A percentile compares a stretch with the other conserved stretches of the same genome.
phyloP scores from a whole-genome alignment of 2,329 filamentous ascomycete species.

The Aquanectria penicillioides region DNA sequence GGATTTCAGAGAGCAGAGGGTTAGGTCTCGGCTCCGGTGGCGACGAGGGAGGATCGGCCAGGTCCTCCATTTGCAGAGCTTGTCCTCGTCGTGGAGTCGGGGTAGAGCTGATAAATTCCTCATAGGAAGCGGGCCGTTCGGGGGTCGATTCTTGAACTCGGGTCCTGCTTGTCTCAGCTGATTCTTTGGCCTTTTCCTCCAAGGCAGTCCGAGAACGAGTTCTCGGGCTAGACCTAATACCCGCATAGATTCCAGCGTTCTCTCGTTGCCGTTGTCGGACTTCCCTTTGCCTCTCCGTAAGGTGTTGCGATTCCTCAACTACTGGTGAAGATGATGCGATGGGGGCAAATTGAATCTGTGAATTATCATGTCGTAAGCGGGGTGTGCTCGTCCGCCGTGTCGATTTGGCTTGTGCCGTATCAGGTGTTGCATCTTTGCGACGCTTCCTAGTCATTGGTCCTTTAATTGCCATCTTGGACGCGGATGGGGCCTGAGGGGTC shows the following conservation, averaged over 20 bases:
- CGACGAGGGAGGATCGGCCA: conserved; percentile 67
- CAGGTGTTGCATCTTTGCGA: conserved; percentile 41
- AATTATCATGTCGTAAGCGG: conserved; percentile 79
- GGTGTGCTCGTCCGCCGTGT: conserved; percentile 52
- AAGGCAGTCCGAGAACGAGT: conserved; percentile 34
- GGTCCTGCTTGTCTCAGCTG: conserved; percentile 21
- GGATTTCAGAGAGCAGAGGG: conserved; percentile 62
- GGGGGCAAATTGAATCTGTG: conserved; percentile 80
- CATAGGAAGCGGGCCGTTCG: conserved; percentile 53
- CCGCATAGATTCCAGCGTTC: conserved; percentile 73
- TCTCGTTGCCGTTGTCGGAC: conserved; percentile 78
- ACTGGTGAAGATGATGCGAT: conserved; percentile 69
- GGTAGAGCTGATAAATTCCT: conserved; percentile 67
- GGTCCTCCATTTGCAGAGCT: conserved; percentile 58
- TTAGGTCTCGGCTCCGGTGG: conserved; percentile 65
- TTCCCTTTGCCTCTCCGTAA: conserved; percentile 84
- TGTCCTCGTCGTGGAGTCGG: conserved; percentile 69
- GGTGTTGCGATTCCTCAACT: conserved; percentile 71
- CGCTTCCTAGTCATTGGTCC: conserved; percentile 42
- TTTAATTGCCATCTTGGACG: conserved; percentile 31
- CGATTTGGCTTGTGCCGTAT: conserved; percentile 34
- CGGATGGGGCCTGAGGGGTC: conserved; percentile 22
- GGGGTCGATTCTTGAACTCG: conserved; percentile 56
- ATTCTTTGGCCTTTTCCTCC: conserved; percentile 24
- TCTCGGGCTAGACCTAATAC: conserved; percentile 66